Evolutionary conservation across 2,329 filamentous ascomycete genomes (phyloP), one percentile per base, ranked within the genome.

Genomic region (Fusarium brachygibbosum): DNA sequence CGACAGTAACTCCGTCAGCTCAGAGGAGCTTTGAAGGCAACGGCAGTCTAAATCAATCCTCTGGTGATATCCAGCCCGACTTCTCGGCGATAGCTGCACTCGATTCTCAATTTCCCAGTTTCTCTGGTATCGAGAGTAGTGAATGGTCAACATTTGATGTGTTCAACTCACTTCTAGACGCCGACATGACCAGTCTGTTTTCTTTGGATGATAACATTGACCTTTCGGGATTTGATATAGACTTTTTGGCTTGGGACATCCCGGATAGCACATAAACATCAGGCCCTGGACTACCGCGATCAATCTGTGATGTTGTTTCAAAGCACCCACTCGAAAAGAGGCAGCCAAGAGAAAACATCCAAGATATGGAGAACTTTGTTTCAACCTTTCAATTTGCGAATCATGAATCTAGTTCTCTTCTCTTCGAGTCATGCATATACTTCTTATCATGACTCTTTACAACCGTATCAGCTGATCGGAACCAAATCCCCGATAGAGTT

Each of bases 171-270:
- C 38, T 72, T 2, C 37, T 69, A 1, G 58, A 64, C 0, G 35
- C 64, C 2, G 67, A 71, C 5, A 60, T 67, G 38, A 29, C 53
- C 3, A 23, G 42, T 31, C 16, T 70, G 2, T 38, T 71, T 0
- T n/a, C 56, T 0, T 0, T 46, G 1, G 38, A 48, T 9, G 29
- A 53, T 1, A n/a, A 37, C 2, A 4, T 53, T 0, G 54, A 73
- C 9, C 10, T 67, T 0, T 56, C 61, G 0, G 25, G 50, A 6
- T 57, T 66, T 3, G 45, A 51, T 14, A n/a, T 4, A 1, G 21
- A 60, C 21, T 12, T 34, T 3, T 8, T 42, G 2, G 16, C n/a
- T 6, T 40, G 40, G 23, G 44, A 54, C 8, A 21, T 3, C 25
- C 10, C n/a, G 0, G 3, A 45, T 16, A n/a, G 5, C 8, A n/a